phyloP scores from a whole-genome alignment of 2,329 filamentous ascomycete genomes.

The Fonsecaea monophora region DNA sequence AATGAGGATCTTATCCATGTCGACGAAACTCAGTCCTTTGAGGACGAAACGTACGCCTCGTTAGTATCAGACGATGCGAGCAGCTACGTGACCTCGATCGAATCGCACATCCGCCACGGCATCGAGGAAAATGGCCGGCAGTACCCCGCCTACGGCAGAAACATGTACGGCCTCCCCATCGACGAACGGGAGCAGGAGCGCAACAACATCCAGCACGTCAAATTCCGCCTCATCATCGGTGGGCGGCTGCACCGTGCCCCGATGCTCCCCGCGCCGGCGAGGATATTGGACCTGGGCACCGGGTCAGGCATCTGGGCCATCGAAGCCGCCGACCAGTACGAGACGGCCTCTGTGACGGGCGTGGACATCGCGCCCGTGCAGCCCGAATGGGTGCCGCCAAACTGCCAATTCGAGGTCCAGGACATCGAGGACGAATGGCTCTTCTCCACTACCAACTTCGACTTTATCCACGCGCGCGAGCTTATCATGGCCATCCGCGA shows the following conservation, averaged over 20 bases:
- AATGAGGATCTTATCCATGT: neutral
- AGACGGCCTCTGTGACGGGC: constrained; percentile 43
- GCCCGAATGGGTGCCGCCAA: constrained; percentile 40
- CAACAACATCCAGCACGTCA: constrained; percentile 25
- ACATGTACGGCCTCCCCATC: constrained; percentile 28
- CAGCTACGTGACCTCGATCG: constrained; percentile 24
- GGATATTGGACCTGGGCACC: constrained; percentile 32
- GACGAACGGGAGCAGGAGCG: constrained; percentile 32
- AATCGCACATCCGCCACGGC: constrained; percentile 19
- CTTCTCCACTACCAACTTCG: constrained; percentile 37
- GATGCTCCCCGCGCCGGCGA: constrained; percentile 21
- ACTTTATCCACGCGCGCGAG: constrained; percentile 41
- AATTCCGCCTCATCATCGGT: constrained; percentile 25
- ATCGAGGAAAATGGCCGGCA: constrained; percentile 21
- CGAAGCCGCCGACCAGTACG: constrained; percentile 48
- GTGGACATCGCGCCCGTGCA: constrained; percentile 28
- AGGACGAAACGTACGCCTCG: neutral
- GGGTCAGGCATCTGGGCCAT: constrained; percentile 39
- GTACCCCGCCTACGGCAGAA: constrained; percentile 23
- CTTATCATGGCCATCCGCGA: constrained; percentile 43
- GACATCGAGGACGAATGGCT: constrained; percentile 41
- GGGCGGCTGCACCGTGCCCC: constrained; percentile 22
- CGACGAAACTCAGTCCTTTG: neutral
- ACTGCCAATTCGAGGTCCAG: constrained; percentile 44
- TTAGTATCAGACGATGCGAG: neutral